Evolutionary conservation across 257 asterid genomes (phyloP), one percentile per base, ranked within the genome.

Genomic region (Forsythia viridissima): DNA sequence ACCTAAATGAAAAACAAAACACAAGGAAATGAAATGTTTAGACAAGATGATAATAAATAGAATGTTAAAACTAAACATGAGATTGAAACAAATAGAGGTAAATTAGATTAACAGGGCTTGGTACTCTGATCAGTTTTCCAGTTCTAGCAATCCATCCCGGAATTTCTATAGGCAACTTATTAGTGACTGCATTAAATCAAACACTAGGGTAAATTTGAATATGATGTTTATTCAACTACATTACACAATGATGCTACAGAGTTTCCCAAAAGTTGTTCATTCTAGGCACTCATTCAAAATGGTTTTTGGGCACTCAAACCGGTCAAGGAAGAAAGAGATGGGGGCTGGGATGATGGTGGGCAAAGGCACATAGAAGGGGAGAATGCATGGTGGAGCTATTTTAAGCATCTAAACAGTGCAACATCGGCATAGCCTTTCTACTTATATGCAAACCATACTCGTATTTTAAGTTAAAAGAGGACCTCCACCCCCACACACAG

Each of bases 1-100:
- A 89, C 97, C 97, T 91, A 86, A 71, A 61, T 46, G 42, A 70
- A 41, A 55, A 77, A 74, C 10, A 70, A 65, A 44, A 51, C 15
- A 9, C 20, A 1, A 51, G 20, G 20, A 51, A 75, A 20, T 61
- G 15, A 61, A 52, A 77, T 77, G 30, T 73, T 6, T 48, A 65
- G 70, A 42, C 51, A 40, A 21, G 51, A 21, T 21, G 11, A 20
- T 61, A 9, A 61, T 21, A 61, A 61, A 61, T 61, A n/a, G 37
- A n/a, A 21, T n/a, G 67, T 6, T 21, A 61, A 61, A 61, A 55
- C 65, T 18, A 55, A 18, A 1, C 24, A 55, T 55, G 65, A 55
- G 65, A 55, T 5, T 11, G 9, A 55, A 55, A 55, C 30, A 55
- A 5, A 55, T n/a, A 55, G 9, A 16, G 65, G 20, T 18, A 18